Percentiles rank a stretch among this genome's conserved stretches.
These are phyloP conservation scores for Ensete glaucum DNA, from an alignment of 176 grass and related monocot species.

Conservation along the genomic window DNA sequence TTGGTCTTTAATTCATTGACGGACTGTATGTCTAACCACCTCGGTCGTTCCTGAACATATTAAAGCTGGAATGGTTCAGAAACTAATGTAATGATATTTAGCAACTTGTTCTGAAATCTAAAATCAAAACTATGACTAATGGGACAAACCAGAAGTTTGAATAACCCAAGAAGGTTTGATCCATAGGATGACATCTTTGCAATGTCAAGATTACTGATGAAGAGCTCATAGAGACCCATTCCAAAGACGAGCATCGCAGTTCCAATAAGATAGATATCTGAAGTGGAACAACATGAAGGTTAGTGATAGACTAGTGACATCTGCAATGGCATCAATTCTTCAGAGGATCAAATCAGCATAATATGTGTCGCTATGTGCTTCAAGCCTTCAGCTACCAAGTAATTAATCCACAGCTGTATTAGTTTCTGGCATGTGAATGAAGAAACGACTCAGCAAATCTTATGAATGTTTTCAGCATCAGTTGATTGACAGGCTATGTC, in stretches of 20 bases:
- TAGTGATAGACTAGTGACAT: not conserved
- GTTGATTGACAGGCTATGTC: too few relatives aligned
- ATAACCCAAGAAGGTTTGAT: conserved; percentile 77
- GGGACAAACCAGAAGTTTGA: conserved; percentile 50
- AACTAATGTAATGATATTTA: conserved; percentile 3
- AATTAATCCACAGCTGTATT: not conserved
- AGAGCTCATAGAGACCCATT: conserved; percentile 78
- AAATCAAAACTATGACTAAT: not conserved
- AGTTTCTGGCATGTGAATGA: too few relatives aligned
- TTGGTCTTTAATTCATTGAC: conserved; percentile 89
- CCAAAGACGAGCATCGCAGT: conserved; percentile 90
- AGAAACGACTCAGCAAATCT: too few relatives aligned
- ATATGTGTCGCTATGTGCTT: too few relatives aligned
- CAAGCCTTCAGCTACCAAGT: not conserved
- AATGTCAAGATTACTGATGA: conserved; percentile 88
- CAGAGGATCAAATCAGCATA: not conserved
- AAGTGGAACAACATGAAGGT: not conserved
- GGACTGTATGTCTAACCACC: conserved; percentile 72
- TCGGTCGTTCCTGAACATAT: conserved; percentile 48
- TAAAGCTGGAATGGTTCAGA: conserved; percentile 1
- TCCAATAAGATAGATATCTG: conserved; percentile 81
- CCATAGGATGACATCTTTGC: conserved; percentile 41
- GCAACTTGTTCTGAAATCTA: not conserved
- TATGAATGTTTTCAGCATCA: too few relatives aligned
- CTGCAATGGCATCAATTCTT: not conserved